A percentile compares a stretch with the other conserved stretches of the same genome.
These are phyloP conservation scores for Phytophthora pisi DNA, from an alignment of 352 stramenopile species.

Conservation along the genomic window DNA sequence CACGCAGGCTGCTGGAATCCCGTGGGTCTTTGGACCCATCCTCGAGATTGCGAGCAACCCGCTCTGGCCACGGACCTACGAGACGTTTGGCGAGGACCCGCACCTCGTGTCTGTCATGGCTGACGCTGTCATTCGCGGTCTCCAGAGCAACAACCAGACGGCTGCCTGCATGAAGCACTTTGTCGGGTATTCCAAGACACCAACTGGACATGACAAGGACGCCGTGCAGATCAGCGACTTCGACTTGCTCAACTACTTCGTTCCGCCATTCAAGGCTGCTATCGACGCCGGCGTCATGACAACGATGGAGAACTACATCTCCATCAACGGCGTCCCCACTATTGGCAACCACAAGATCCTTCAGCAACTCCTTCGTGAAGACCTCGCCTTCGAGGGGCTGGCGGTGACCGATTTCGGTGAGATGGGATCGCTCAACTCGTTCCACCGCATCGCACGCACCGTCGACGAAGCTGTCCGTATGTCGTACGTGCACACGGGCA, in stretches of 20 bases:
- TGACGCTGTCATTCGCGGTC: constrained; percentile 53
- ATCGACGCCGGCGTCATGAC: neutral
- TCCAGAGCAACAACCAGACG: constrained; percentile 58
- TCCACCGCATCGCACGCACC: neutral
- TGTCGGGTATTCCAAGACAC: neutral
- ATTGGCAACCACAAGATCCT: neutral
- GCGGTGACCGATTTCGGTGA: neutral
- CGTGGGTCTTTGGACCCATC: constrained; percentile 87
- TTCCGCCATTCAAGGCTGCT: neutral
- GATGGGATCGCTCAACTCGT: neutral
- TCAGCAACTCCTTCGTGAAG: neutral
- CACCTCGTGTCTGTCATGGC: constrained; percentile 68
- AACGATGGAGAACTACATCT: constrained; percentile 1
- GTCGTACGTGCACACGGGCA: neutral
- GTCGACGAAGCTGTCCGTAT: neutral
- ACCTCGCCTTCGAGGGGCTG: neutral
- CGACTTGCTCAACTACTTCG: neutral
- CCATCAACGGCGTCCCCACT: neutral
- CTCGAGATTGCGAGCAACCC: constrained; percentile 76
- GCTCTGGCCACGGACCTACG: constrained; percentile 82
- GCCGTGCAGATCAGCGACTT: neutral
- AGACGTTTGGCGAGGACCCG: constrained; percentile 92
- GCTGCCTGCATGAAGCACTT: constrained; percentile 55
- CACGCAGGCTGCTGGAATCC: constrained; percentile 75
- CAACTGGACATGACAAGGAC: neutral